Conservation (phyloP, 305 asterid species). For the Salvia sclarea region DNA sequence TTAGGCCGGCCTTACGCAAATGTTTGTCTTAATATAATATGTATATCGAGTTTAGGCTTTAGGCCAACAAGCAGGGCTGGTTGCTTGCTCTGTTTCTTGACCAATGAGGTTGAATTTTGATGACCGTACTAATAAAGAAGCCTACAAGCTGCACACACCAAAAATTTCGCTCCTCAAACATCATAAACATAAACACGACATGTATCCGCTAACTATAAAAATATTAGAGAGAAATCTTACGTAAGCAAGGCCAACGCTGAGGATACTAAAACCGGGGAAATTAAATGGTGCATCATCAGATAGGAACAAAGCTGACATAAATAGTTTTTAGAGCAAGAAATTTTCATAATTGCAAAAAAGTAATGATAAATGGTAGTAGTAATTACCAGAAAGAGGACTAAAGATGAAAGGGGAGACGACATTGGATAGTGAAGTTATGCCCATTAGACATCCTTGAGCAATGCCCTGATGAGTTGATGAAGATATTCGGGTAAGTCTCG, state of each 20-base stretch:
- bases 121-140: conserved; percentile 42
- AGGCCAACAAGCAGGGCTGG: conserved; percentile 45
- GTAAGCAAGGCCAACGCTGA: conserved; percentile 59
- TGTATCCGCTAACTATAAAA: neutral
- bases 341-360: neutral
- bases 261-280: conserved; percentile 63
- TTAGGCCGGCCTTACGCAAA: too few relatives aligned
- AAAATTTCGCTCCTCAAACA: neutral
- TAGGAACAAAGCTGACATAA: conserved; percentile 51
- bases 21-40: too few relatives aligned
- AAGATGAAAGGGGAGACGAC: conserved; percentile 52
- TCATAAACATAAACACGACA: neutral
- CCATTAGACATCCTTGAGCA: conserved; percentile 62
- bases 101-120: conserved; percentile 42
- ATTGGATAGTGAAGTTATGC: conserved; percentile 49
- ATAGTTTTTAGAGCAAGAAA: neutral
- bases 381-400: conserved; percentile 60
- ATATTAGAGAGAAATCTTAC: conserved; percentile 37
- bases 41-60: conserved; percentile 14
- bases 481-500: neutral
- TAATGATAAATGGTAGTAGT: too few relatives aligned
- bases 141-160: conserved; percentile 44
- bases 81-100: conserved; percentile 30
- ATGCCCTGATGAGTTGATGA: conserved; percentile 43
- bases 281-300: conserved; percentile 52